phyloP scores from a whole-genome alignment of 164 flowering plant species.

The Kingdonia uniflora region DNA sequence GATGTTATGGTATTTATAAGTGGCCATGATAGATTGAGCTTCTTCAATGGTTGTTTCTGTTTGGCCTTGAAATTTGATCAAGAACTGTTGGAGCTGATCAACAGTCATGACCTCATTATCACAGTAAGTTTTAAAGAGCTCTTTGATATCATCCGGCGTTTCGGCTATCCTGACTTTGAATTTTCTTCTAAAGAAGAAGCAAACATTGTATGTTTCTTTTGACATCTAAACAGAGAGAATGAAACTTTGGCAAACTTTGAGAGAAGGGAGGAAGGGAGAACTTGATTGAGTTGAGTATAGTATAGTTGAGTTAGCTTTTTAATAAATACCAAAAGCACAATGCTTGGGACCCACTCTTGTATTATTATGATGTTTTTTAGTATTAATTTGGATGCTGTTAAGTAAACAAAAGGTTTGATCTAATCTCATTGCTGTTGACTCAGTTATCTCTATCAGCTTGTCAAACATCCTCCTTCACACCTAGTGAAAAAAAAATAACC shows the following conservation, averaged over 20 bases:
- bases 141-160: slow-evolving; percentile 62
- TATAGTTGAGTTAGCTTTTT: background rate
- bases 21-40: slow-evolving; percentile 54
- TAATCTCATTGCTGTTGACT: no score
- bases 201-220: slow-evolving; percentile 60
- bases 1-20: slow-evolving; percentile 24
- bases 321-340: background rate
- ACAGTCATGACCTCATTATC: slow-evolving; percentile 59
- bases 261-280: background rate
- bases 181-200: slow-evolving; percentile 73
- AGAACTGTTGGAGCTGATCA: slow-evolving; percentile 51
- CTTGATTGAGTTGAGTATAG: background rate
- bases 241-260: background rate
- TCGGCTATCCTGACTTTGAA: slow-evolving; percentile 45
- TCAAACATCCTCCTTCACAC: no score
- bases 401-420: no score
- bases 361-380: no score
- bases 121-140: slow-evolving; percentile 43
- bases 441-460: no score
- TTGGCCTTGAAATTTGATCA: slow-evolving; percentile 55
- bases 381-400: no score
- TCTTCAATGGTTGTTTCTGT: slow-evolving; percentile 41
- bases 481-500: no score
- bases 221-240: background rate
- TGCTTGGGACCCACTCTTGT: background rate